Conservation (phyloP, 2,329 filamentous ascomycete genomes). For the Dactylonectria macrodidyma region DNA sequence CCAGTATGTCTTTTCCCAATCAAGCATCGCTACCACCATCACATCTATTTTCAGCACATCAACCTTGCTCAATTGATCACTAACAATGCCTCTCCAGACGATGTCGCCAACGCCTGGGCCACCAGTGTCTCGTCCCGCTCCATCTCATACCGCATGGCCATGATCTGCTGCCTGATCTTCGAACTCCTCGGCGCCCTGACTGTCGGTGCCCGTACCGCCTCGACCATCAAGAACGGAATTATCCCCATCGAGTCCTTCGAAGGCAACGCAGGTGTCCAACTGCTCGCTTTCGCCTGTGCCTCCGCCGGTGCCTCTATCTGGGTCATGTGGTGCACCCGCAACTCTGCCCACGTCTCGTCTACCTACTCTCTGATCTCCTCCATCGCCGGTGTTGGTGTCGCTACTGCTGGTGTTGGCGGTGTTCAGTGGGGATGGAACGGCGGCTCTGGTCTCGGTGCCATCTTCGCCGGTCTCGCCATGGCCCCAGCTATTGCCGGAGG, state of each 20-base stretch:
- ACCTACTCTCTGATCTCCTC: slow-evolving; percentile 81
- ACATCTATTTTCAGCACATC: too few species aligned
- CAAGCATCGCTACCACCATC: neutral
- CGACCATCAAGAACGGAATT: slow-evolving; percentile 86
- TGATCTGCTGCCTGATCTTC: slow-evolving; percentile 76
- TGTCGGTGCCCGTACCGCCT: slow-evolving; percentile 78
- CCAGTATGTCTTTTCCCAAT: slow-evolving; percentile 69
- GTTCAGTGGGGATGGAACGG: slow-evolving; percentile 80
- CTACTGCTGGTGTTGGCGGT: slow-evolving; percentile 71
- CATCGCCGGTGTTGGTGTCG: slow-evolving; percentile 78
- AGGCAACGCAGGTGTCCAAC: slow-evolving; percentile 75
- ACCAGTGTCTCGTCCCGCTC: slow-evolving; percentile 87
- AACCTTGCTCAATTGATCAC: neutral
- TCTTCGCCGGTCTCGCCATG: slow-evolving; percentile 80
- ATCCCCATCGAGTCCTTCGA: slow-evolving; percentile 73
- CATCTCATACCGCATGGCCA: slow-evolving; percentile 78
- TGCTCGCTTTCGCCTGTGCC: slow-evolving; percentile 77
- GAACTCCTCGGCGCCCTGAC: slow-evolving; percentile 78
- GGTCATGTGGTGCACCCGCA: slow-evolving; percentile 85
- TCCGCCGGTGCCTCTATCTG: slow-evolving; percentile 77
- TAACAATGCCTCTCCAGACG: slow-evolving; percentile 65
- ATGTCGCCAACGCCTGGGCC: slow-evolving; percentile 89
- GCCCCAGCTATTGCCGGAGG: slow-evolving; percentile 77
- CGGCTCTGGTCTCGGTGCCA: slow-evolving; percentile 79
- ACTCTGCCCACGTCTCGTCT: slow-evolving; percentile 81